These are phyloP conservation scores for Mycena filopes DNA, from an alignment of 768 basidiomycete genomes.

Conservation along the genomic window DNA sequence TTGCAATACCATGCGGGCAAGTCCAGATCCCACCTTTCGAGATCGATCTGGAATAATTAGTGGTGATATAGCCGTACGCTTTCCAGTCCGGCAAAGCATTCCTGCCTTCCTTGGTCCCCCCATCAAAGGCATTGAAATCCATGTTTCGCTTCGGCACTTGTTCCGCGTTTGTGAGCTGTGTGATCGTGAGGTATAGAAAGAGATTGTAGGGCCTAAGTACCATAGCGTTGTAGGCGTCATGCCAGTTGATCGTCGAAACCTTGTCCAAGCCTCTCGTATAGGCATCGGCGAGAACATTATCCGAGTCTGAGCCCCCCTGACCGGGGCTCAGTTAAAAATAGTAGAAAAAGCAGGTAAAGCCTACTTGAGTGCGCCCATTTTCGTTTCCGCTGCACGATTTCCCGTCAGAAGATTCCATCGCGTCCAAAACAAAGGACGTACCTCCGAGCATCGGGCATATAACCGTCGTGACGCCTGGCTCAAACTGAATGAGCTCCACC, in stretches of 20 bases:
- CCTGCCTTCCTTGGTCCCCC: constrained; percentile 10
- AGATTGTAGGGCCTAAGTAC: background rate
- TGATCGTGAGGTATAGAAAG: background rate
- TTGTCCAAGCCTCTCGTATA: background rate
- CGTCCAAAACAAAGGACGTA: background rate
- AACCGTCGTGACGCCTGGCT: constrained; percentile 9
- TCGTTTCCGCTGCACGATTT: background rate
- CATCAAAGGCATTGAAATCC: constrained; percentile 13
- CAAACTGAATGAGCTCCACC: background rate
- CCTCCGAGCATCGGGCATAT: constrained; percentile 10
- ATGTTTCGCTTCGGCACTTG: constrained; percentile 15
- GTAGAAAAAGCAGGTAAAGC: background rate
- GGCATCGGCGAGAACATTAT: constrained; percentile 11
- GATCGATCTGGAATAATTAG: constrained; percentile 16
- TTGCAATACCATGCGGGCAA: too few relatives aligned
- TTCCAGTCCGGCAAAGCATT: constrained; percentile 17
- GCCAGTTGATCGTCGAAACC: constrained; percentile 9
- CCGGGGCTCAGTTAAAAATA: background rate
- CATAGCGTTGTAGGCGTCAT: constrained; percentile 10
- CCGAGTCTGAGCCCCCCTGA: constrained; percentile 9
- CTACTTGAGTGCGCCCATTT: constrained; percentile 10
- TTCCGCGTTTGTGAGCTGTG: constrained; percentile 12
- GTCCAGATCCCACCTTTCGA: constrained; percentile 19
- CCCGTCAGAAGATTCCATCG: background rate
- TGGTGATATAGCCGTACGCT: constrained; percentile 8